Conservation (phyloP, 176 grass and related monocot genomes). For the sorghum (Sorghum bicolor) region Sorghum_bicolor_NCBIv3 NC_012878.2:2248501-2249000, state of each 20-base stretch:
- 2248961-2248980: conserved; percentile 54
- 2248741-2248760: conserved; percentile 65
- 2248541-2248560: conserved; percentile 80
- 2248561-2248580: conserved; percentile 77
- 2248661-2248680: conserved; percentile 33
- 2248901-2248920: conserved; percentile 47
- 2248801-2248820: background rate
- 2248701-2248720: conserved; percentile 78
- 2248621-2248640: conserved; percentile 2
- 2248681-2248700: conserved; percentile 63
- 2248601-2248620: conserved; percentile 5
- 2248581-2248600: conserved; percentile 59
- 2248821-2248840: conserved; percentile 46
- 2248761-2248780: conserved; percentile 59
- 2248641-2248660: background rate
- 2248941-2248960: conserved; percentile 54
- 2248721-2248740: conserved; percentile 65
- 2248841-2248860: conserved; percentile 66
- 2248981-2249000: conserved; percentile 47
- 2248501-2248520: conserved; percentile 66
- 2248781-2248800: conserved; percentile 33
- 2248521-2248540: conserved; percentile 75
- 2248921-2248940: conserved; percentile 47
- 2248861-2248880: conserved; percentile 71
- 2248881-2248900: conserved; percentile 50